phyloP scores from a whole-genome alignment of 441 rosid species.

The Erysimum cheiri region DNA sequence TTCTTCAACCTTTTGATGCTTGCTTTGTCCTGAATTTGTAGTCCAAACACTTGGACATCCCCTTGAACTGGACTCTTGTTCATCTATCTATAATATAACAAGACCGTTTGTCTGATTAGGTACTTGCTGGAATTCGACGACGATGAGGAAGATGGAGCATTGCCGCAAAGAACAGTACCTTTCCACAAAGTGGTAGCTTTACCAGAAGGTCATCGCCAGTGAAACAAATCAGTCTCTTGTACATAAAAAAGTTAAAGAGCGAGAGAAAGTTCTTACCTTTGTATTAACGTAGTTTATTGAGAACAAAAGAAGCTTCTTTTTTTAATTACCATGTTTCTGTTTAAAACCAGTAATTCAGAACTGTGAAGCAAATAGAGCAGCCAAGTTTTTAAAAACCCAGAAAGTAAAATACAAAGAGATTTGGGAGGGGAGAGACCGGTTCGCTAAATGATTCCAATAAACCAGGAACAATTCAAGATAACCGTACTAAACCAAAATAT shows the following conservation, averaged over 20 bases:
- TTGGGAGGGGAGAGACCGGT: too few relatives aligned
- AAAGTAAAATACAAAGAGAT: too few relatives aligned
- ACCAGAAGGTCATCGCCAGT: constrained; percentile 86
- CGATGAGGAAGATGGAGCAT: constrained; percentile 92
- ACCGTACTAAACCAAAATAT: too few relatives aligned
- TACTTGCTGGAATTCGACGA: constrained; percentile 53
- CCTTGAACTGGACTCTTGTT: not conserved
- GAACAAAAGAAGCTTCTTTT: too few relatives aligned
- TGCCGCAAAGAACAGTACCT: constrained; percentile 86
- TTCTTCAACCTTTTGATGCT: constrained; percentile 20
- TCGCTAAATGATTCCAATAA: too few relatives aligned
- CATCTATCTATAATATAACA: not conserved
- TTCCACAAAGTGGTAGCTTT: constrained; percentile 81
- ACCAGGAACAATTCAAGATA: too few relatives aligned
- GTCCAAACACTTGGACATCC: not conserved
- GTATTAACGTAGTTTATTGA: too few relatives aligned
- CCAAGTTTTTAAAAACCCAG: too few relatives aligned
- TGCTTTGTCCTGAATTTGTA: not conserved
- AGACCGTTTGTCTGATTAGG: not conserved
- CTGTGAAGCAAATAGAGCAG: too few relatives aligned
- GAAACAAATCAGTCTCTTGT: constrained; percentile 34
- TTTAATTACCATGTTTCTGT: too few relatives aligned
- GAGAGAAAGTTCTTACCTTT: too few relatives aligned
- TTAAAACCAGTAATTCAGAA: too few relatives aligned
- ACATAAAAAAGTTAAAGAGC: not conserved